phyloP scores from a whole-genome alignment of 2,329 filamentous ascomycete species.

The Fusarium nisikadoi region DNA sequence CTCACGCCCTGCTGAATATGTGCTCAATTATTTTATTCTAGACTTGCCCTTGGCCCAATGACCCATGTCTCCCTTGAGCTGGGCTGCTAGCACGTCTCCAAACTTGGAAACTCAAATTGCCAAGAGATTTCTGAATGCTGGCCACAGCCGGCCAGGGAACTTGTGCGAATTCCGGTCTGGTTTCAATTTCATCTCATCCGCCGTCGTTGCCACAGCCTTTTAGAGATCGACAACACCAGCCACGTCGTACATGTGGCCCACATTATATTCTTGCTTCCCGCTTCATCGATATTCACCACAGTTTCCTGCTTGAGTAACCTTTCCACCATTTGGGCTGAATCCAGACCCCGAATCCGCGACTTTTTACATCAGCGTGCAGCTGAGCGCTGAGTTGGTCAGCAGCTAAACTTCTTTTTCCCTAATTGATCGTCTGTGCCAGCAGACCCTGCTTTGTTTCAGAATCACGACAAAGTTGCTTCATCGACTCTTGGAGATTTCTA shows the following conservation, averaged over 20 bases:
- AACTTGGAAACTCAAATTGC: conserved; percentile 28
- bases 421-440: conserved; percentile 13
- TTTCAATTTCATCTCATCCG: conserved; percentile 9
- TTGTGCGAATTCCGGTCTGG: conserved; percentile 7
- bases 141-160: conserved; percentile 14
- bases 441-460: conserved; percentile 30
- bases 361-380: conserved; percentile 28
- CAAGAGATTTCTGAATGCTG: conserved; percentile 7
- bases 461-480: conserved; percentile 20
- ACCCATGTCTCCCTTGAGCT: conserved; percentile 4
- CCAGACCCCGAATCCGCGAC: conserved; percentile 4
- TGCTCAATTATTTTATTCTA: conserved; percentile 7
- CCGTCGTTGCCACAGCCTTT: conserved; percentile 6
- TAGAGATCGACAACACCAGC: conserved; percentile 30
- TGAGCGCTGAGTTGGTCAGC: conserved; percentile 7
- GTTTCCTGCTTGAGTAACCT: conserved; percentile 10
- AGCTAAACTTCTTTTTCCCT: neutral
- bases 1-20: conserved; percentile 18
- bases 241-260: conserved; percentile 30
- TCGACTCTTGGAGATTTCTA: conserved; percentile 3
- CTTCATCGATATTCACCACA: conserved; percentile 13
- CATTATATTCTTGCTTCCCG: conserved; percentile 31
- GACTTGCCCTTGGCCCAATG: conserved; percentile 8
- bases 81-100: conserved; percentile 10
- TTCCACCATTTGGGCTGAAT: conserved; percentile 13